Evolutionary conservation across 441 rosid species (phyloP).

Genomic region (Francoa sonchifolia): DNA sequence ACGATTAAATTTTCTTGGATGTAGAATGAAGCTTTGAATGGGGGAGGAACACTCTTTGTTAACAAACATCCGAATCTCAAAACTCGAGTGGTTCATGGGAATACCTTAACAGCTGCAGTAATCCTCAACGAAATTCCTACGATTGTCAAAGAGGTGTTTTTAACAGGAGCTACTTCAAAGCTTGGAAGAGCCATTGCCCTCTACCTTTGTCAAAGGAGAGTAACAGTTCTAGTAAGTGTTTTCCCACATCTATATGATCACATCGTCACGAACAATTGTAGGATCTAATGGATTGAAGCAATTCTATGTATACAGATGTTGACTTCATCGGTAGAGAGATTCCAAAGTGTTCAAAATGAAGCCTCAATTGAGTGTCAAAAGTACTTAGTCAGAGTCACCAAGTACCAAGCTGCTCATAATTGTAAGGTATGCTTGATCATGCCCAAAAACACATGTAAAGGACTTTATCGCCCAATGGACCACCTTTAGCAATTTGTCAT

Average conservation of each 20-base stretch:
- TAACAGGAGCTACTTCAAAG: slow-evolving; percentile 95
- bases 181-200: slow-evolving; percentile 97
- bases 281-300: neutral
- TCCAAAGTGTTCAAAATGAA: slow-evolving; percentile 69
- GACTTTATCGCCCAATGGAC: too few species aligned
- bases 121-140: slow-evolving; percentile 61
- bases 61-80: slow-evolving; percentile 59
- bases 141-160: slow-evolving; percentile 67
- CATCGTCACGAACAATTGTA: neutral
- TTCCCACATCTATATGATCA: too few species aligned
- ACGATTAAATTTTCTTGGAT: neutral
- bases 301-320: slow-evolving; percentile 89
- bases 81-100: slow-evolving; percentile 95
- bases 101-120: slow-evolving; percentile 88
- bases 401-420: slow-evolving; percentile 70
- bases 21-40: slow-evolving; percentile 89
- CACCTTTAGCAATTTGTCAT: too few species aligned
- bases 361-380: slow-evolving; percentile 64
- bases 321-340: slow-evolving; percentile 67
- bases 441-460: too few species aligned
- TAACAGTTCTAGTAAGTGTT: slow-evolving; percentile 67
- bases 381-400: slow-evolving; percentile 82
- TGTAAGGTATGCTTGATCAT: slow-evolving; percentile 46
- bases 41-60: slow-evolving; percentile 88
- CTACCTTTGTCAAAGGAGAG: slow-evolving; percentile 62